These are phyloP conservation scores for Diaporthe sp. DNA, from an alignment of 2,329 filamentous ascomycete genomes.

Conservation along the genomic window DNA sequence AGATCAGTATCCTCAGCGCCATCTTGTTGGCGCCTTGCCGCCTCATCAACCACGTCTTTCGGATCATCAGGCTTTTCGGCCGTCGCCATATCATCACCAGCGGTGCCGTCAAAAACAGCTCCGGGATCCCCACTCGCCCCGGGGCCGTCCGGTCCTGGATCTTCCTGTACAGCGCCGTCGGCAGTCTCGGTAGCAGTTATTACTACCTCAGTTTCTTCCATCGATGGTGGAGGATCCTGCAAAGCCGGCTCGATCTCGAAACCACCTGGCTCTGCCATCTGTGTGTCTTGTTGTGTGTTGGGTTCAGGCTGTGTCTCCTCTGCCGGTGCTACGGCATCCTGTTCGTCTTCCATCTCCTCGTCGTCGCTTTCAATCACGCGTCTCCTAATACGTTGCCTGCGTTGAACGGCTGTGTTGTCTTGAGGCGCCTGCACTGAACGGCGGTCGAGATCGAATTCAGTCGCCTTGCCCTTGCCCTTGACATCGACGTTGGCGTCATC, in stretches of 20 bases:
- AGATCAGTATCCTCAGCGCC: constrained; percentile 26
- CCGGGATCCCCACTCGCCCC: neutral
- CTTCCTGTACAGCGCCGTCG: neutral
- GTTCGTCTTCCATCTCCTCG: neutral
- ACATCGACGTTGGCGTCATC: neutral
- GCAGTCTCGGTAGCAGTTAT: neutral
- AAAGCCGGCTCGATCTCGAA: constrained; percentile 33
- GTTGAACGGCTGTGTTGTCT: neutral
- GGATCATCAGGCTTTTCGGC: neutral
- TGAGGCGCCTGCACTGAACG: neutral
- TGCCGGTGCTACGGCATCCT: no score
- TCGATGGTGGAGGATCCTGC: neutral
- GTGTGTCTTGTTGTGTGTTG: neutral
- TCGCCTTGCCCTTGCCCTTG: constrained; percentile 15
- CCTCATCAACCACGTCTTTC: neutral
- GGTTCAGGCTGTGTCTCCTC: neutral
- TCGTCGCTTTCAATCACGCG: constrained; percentile 21
- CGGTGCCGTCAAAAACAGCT: neutral
- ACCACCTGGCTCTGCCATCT: constrained; percentile 25
- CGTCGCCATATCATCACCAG: neutral
- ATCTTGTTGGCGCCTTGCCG: neutral
- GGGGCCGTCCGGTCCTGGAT: no score
- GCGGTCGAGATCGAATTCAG: neutral
- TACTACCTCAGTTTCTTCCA: neutral
- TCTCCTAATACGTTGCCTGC: neutral